Conservation (phyloP, 148 eudicot species). For the Rhododendron griersonianum region DNA sequence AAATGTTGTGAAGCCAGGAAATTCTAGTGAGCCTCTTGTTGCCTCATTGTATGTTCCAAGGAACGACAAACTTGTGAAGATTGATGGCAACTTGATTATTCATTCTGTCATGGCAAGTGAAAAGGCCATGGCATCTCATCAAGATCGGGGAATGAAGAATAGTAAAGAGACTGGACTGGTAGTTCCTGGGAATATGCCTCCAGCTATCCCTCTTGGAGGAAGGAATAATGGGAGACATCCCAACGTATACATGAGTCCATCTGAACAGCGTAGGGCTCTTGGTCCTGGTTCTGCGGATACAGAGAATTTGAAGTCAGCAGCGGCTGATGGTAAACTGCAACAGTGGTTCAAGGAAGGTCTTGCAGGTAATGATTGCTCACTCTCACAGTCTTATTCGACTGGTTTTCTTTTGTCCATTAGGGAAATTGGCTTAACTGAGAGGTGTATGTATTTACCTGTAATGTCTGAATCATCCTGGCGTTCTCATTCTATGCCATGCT, state of each 20-base stretch:
- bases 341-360: conserved; percentile 96
- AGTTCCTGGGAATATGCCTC: conserved; percentile 42
- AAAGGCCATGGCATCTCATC: conserved; percentile 50
- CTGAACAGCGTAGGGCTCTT: conserved; percentile 62
- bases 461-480: neutral
- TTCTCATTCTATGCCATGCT: neutral
- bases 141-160: conserved; percentile 21
- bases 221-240: conserved; percentile 47
- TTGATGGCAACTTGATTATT: conserved; percentile 95
- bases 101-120: conserved; percentile 92
- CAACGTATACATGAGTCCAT: conserved; percentile 41
- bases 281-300: conserved; percentile 44
- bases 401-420: neutral
- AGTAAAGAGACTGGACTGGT: conserved; percentile 61
- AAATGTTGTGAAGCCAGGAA: conserved; percentile 24
- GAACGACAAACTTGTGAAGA: conserved; percentile 90
- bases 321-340: conserved; percentile 62
- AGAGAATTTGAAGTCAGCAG: conserved; percentile 37
- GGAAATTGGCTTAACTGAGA: neutral
- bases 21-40: conserved; percentile 69
- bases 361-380: conserved; percentile 50
- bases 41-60: conserved; percentile 92
- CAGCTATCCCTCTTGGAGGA: conserved; percentile 47
- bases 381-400: neutral
- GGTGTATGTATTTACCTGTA: neutral